phyloP scores from a whole-genome alignment of 306 rosid genomes.

The Abrus precatorius region DNA sequence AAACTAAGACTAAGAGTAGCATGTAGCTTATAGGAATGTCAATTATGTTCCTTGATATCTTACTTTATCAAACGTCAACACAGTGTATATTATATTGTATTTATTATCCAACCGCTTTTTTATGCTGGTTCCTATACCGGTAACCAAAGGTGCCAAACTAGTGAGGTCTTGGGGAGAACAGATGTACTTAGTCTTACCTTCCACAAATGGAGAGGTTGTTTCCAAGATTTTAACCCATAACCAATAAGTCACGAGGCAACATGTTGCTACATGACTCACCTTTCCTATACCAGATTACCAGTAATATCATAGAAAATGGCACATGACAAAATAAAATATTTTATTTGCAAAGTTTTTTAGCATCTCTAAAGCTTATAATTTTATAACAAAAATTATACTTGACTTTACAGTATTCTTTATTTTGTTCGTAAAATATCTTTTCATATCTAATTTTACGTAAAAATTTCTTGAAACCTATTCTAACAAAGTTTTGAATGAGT shows the following conservation, averaged over 20 bases:
- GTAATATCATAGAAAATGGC: constrained; percentile 16
- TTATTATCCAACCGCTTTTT: not conserved
- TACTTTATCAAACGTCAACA: not conserved
- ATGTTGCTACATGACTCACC: not conserved
- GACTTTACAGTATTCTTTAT: not conserved
- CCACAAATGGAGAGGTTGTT: not conserved
- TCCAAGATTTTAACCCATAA: not conserved
- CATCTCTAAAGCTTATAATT: not conserved
- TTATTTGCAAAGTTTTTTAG: not conserved
- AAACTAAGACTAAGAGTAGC: not conserved
- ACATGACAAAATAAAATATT: not conserved
- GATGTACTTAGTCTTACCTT: not conserved
- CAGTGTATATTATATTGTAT: not conserved
- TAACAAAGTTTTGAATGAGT: not conserved
- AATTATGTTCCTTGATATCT: not conserved
- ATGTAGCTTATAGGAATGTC: not conserved
- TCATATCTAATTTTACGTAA: not conserved
- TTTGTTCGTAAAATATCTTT: not conserved
- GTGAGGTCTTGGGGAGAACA: not conserved
- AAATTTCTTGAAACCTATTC: not conserved
- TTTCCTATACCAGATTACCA: not conserved
- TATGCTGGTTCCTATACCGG: constrained; percentile 7
- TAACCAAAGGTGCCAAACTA: not conserved
- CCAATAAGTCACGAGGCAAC: not conserved
- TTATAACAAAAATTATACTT: not conserved